Conservation (phyloP, 306 rosid species). For the Calophaca sinica region DNA sequence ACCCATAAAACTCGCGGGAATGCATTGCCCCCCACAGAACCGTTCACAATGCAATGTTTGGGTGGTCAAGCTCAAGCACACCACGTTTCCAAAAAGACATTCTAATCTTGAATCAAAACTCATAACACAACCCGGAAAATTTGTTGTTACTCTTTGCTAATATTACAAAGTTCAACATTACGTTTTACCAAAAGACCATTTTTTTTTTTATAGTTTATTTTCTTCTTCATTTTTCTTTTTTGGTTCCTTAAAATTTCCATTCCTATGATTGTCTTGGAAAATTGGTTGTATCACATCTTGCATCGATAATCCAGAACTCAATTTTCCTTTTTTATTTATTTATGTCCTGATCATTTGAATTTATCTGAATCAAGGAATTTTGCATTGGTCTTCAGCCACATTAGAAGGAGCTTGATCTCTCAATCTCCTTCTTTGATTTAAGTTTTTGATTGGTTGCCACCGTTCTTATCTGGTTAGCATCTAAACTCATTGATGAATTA, state of each 20-base stretch:
- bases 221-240: background rate
- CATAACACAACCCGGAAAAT: constrained; percentile 26
- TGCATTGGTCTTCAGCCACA: constrained; percentile 12
- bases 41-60: constrained; percentile 23
- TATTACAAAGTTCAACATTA: constrained; percentile 27
- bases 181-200: constrained; percentile 25
- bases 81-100: constrained; percentile 28
- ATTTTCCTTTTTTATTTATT: background rate
- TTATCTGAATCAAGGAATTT: constrained; percentile 14
- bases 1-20: constrained; percentile 44
- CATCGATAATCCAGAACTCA: constrained; percentile 17
- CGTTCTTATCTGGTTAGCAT: constrained; percentile 37
- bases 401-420: constrained; percentile 42
- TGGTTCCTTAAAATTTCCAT: constrained; percentile 34
- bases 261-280: constrained; percentile 40
- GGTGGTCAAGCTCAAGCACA: too few species aligned
- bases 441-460: constrained; percentile 32
- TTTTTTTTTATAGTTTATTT: background rate
- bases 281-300: constrained; percentile 20
- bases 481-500: constrained; percentile 19
- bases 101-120: constrained; percentile 42
- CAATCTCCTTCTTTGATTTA: constrained; percentile 42
- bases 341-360: background rate
- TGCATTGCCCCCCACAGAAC: constrained; percentile 38
- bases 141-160: constrained; percentile 28